Percentiles rank a stretch among this genome's conserved stretches.
Evolutionary conservation across 2,329 filamentous ascomycete species (phyloP).

Genomic region (Pseudofabraea citricarpa): DNA sequence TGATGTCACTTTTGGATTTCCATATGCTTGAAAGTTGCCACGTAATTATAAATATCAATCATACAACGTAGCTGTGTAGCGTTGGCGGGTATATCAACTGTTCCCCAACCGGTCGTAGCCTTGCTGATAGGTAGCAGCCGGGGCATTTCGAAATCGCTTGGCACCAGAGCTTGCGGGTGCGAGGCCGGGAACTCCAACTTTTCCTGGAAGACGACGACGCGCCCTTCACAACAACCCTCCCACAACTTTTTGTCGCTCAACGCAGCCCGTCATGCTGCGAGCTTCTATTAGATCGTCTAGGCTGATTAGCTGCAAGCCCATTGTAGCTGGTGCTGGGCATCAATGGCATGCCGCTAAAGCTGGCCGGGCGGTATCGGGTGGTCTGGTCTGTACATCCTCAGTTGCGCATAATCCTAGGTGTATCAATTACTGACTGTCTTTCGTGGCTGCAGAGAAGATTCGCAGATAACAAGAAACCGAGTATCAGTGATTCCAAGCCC

Average conservation of each 20-base stretch:
- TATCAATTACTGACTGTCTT: too few relatives aligned
- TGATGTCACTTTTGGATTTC: background rate
- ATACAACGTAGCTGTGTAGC: too few relatives aligned
- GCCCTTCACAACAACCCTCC: slow-evolving; percentile 15
- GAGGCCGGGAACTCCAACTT: slow-evolving; percentile 2
- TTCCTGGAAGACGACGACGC: slow-evolving; percentile 12
- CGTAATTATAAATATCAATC: too few relatives aligned
- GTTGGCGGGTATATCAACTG: too few relatives aligned
- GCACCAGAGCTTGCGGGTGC: slow-evolving; percentile 11
- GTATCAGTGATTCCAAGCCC: slow-evolving; percentile 41
- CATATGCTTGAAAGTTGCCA: background rate
- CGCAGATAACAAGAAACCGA: slow-evolving; percentile 48
- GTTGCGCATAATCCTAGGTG: too few relatives aligned
- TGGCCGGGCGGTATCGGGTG: slow-evolving; percentile 28
- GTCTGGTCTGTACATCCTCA: slow-evolving; percentile 36
- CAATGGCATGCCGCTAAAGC: slow-evolving; percentile 51
- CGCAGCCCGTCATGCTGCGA: slow-evolving; percentile 61
- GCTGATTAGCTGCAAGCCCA: slow-evolving; percentile 51
- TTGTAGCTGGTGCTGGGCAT: slow-evolving; percentile 46
- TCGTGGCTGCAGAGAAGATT: slow-evolving; percentile 45
- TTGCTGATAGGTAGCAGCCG: slow-evolving; percentile 6
- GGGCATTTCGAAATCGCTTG: slow-evolving; percentile 11
- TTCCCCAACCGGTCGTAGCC: slow-evolving; percentile 6
- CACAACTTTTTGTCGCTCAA: slow-evolving; percentile 21
- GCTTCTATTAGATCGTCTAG: slow-evolving; percentile 62